Evolutionary conservation across 805 yeast genomes (phyloP).

Genomic region (Alloascoidea africana): DNA sequence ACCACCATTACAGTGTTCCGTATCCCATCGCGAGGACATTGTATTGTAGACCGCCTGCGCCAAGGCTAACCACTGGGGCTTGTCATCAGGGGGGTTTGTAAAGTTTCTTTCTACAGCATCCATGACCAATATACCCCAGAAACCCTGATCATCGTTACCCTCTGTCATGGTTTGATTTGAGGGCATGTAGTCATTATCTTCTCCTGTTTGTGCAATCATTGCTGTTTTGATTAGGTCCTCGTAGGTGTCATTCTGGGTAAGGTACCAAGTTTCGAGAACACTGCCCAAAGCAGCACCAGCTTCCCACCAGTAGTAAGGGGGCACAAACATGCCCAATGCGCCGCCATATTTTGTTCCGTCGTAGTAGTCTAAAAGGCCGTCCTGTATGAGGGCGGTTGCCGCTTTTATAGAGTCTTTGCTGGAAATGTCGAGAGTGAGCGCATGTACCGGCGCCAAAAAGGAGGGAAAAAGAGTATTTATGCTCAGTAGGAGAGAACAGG

Average conservation of each 20-base stretch:
- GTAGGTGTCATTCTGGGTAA: conserved; percentile 55
- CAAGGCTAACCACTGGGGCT: conserved; percentile 60
- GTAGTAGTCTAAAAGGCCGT: conserved; percentile 58
- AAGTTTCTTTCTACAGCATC: conserved; percentile 77
- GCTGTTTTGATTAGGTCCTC: conserved; percentile 43
- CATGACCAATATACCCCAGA: conserved; percentile 84
- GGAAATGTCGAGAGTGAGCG: conserved; percentile 22
- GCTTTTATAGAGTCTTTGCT: conserved; percentile 26
- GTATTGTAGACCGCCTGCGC: conserved; percentile 82
- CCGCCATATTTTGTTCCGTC: conserved; percentile 53
- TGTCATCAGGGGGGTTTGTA: conserved; percentile 42
- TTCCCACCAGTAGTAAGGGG: conserved; percentile 93
- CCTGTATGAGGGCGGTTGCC: conserved; percentile 35
- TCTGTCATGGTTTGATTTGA: conserved; percentile 70
- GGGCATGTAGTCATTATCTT: conserved; percentile 57
- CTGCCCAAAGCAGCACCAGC: conserved; percentile 68
- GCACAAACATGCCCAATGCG: conserved; percentile 71
- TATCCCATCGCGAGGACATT: conserved; percentile 72
- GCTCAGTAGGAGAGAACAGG: too few relatives aligned
- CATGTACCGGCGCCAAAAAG: conserved; percentile 11
- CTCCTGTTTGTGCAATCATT: conserved; percentile 49
- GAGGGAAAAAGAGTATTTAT: conserved; percentile 7
- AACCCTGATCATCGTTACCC: conserved; percentile 90
- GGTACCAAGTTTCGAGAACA: conserved; percentile 56
- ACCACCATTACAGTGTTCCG: conserved; percentile 51